Conservation (phyloP, 352 stramenopile species). For the Thalassiosira mediterranea region DNA sequence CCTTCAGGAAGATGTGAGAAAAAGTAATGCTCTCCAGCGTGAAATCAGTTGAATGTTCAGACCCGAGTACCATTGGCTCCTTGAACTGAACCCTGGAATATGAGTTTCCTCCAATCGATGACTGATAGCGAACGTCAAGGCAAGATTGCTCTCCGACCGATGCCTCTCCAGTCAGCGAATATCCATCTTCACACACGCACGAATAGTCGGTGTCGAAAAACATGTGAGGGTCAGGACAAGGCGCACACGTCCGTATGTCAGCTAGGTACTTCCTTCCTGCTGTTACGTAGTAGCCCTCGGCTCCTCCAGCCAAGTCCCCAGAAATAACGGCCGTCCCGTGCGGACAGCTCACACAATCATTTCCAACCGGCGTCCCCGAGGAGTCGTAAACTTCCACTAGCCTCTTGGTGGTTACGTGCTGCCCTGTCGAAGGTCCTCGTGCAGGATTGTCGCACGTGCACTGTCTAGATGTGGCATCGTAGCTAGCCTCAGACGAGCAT, state of each 20-base stretch:
- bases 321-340: slow-evolving; percentile 52
- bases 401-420: slow-evolving; percentile 24
- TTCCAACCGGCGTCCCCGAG: slow-evolving; percentile 32
- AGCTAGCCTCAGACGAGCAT: slow-evolving; percentile 17
- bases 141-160: slow-evolving; percentile 62
- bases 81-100: slow-evolving; percentile 71
- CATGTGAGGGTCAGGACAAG: slow-evolving; percentile 88
- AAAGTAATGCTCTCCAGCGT: slow-evolving; percentile 80
- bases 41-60: slow-evolving; percentile 55
- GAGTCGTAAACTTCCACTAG: slow-evolving; percentile 46
- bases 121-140: slow-evolving; percentile 65
- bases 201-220: slow-evolving; percentile 55
- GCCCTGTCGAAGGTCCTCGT: slow-evolving; percentile 27
- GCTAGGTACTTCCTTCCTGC: slow-evolving; percentile 36
- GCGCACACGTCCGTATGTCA: slow-evolving; percentile 73
- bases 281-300: slow-evolving; percentile 25
- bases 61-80: slow-evolving; percentile 34
- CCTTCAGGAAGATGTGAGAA: slow-evolving; percentile 85
- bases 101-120: slow-evolving; percentile 43
- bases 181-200: slow-evolving; percentile 84
- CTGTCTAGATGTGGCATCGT: slow-evolving; percentile 25
- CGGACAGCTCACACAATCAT: slow-evolving; percentile 51
- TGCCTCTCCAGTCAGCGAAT: slow-evolving; percentile 74
- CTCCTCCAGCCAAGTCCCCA: slow-evolving; percentile 37
- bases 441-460: slow-evolving; percentile 50